Base-by-base conservation (phyloP, 139 green algal species). In the Deuterostichococcus epilithicus region DNA sequence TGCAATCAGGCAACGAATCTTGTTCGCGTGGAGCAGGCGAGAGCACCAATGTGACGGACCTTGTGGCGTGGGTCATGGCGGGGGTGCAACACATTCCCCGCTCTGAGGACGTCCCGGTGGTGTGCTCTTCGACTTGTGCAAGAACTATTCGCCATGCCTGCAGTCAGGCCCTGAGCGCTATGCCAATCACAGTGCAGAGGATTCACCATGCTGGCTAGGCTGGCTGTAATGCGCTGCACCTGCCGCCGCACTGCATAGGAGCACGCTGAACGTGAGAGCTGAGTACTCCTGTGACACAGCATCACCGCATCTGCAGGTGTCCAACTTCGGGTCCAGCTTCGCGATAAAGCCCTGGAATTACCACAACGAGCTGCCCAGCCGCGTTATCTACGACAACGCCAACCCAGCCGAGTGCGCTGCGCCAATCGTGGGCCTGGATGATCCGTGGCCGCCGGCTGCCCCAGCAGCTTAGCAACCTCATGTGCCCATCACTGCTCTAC, bases 51-150 rank as follows among this genome's bases (percentile, higher is more conserved):
- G 39, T 65, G 25, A 26, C 70, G 26, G 81, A 85, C 38, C 76
- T 85, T 30, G 76, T 85, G 13, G 73, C 28, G 2, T 85, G 76
- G 76, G 81, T 85, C 0, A 82, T 79, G 70, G 39, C 78, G 42
- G 81, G 81, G 20, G 60, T 85, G 25, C 58, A 78, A 5, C 81
- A 85, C 66, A 58, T 85, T 0, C 81, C 81, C 23, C 65, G 76
- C 22, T 73, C 73, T 37, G 81, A 85, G 68, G 81, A 82, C 44
- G 69, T 76, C 34, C 80, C 69, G 38, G 35, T 80, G 30, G 73
- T 52, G 42, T n/a, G n/a, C n/a, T n/a, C n/a, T n/a, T n/a, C n/a
- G n/a, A n/a, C n/a, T n/a, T n/a, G n/a, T n/a, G n/a, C n/a, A n/a
- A n/a, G n/a, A n/a, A n/a, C n/a, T n/a, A n/a, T n/a, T n/a, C n/a